These are phyloP conservation scores for Hymenoscyphus scutula DNA, from an alignment of 2,329 filamentous ascomycete genomes.

Conservation along the genomic window DNA sequence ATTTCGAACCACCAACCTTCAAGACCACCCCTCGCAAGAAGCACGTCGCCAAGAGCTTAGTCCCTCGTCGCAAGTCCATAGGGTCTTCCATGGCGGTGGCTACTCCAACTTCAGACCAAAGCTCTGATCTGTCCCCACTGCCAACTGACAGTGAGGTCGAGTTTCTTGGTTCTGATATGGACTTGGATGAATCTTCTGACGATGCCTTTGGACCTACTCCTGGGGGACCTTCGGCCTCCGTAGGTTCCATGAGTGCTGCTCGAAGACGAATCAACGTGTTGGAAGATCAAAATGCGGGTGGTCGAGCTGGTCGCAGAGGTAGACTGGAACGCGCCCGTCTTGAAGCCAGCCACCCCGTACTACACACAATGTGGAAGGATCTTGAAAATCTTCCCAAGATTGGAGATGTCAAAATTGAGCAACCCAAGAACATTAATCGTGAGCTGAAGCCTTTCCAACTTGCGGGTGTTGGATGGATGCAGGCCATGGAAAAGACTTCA, in stretches of 20 bases:
- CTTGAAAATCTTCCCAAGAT: constrained; percentile 68
- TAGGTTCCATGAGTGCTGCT: constrained; percentile 7
- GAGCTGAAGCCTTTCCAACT: constrained; percentile 91
- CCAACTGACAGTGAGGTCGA: background rate
- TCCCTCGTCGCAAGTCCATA: background rate
- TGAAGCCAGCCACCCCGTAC: constrained; percentile 72
- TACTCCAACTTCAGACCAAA: background rate
- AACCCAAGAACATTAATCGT: constrained; percentile 76
- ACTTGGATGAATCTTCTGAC: background rate
- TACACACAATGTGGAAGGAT: constrained; percentile 81
- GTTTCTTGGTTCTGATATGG: background rate
- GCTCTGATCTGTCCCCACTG: background rate
- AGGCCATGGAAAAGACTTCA: constrained; percentile 76
- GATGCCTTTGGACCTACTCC: constrained; percentile 1
- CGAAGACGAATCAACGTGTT: constrained; percentile 17
- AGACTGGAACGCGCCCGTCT: constrained; percentile 62
- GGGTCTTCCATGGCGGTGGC: background rate
- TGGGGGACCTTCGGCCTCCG: constrained; percentile 1
- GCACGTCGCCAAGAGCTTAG: background rate
- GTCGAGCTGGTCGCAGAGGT: constrained; percentile 39
- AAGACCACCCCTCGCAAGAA: background rate
- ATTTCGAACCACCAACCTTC: background rate
- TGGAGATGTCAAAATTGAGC: constrained; percentile 59
- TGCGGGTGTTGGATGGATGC: constrained; percentile 93
- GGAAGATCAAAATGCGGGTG: constrained; percentile 39